Evolutionary conservation across 805 yeast species (phyloP).

Genomic region (Priceomyces carsonii): DNA sequence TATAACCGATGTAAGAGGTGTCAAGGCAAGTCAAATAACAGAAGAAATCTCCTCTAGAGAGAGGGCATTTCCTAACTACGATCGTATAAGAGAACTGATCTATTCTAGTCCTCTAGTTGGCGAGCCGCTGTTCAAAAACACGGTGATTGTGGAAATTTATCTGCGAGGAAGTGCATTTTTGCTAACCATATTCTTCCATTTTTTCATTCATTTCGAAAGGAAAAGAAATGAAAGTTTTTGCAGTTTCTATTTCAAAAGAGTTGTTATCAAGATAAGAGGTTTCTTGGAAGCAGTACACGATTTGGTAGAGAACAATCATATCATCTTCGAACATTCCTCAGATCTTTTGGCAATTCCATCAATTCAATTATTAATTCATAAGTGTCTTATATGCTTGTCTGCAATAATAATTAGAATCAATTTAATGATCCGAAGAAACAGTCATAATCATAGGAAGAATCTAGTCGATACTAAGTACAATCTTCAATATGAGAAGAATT

Average conservation of each 20-base stretch:
- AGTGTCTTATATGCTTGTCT: not conserved
- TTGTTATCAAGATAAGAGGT: constrained; percentile 6
- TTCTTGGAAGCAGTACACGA: not conserved
- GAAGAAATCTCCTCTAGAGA: constrained; percentile 19
- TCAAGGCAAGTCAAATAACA: constrained; percentile 35
- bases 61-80: constrained; percentile 16
- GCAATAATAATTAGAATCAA: not conserved
- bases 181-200: constrained; percentile 24
- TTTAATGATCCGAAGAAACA: not conserved
- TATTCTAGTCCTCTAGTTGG: constrained; percentile 1
- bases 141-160: constrained; percentile 14
- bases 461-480: too few species aligned
- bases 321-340: not conserved
- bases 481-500: not conserved
- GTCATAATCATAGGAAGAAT: too few species aligned
- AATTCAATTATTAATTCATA: not conserved
- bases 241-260: constrained; percentile 31
- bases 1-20: constrained; percentile 29
- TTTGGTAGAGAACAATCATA: not conserved
- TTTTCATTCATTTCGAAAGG: constrained; percentile 40
- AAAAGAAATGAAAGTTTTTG: constrained; percentile 25
- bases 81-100: constrained; percentile 1
- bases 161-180: constrained; percentile 24
- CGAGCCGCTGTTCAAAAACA: not conserved
- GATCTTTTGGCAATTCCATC: not conserved